phyloP scores from a whole-genome alignment of 768 basidiomycete species.

The Mycena leptocephala region DNA sequence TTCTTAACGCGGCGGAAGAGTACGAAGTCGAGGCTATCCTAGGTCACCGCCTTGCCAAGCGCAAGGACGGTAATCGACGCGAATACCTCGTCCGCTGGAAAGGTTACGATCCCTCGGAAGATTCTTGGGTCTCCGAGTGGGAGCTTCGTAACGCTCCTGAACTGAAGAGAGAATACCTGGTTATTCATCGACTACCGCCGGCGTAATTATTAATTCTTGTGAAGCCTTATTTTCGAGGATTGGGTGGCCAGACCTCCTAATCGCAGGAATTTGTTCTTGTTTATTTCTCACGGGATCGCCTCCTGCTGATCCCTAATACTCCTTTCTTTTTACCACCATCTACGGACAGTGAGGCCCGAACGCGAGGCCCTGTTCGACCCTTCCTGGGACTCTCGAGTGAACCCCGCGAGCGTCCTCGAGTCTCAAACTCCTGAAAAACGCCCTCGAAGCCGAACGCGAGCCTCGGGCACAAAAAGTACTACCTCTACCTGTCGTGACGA shows the following conservation, averaged over 20 bases:
- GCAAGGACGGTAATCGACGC: constrained; percentile 26
- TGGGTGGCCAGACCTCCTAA: background rate
- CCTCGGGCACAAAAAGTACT: too few relatives aligned
- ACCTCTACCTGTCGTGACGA: too few relatives aligned
- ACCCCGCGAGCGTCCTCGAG: background rate
- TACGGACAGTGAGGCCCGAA: too few relatives aligned
- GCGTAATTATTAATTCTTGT: background rate
- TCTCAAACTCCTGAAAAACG: too few relatives aligned
- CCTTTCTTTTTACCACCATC: background rate
- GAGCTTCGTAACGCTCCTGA: constrained; percentile 40
- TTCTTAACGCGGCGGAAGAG: too few relatives aligned
- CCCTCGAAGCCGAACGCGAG: background rate
- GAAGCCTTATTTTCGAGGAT: background rate
- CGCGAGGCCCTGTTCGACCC: too few relatives aligned
- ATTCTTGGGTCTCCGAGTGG: constrained; percentile 41
- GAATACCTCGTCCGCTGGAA: constrained; percentile 38
- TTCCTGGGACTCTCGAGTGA: too few relatives aligned
- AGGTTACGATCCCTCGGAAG: constrained; percentile 38
- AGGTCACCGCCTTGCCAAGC: constrained; percentile 2
- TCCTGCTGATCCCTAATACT: background rate
- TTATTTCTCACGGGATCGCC: too few relatives aligned
- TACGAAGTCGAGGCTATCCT: too few relatives aligned
- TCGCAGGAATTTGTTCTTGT: too few relatives aligned
- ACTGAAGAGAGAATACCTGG: background rate
- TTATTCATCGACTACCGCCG: background rate